Evolutionary conservation across 306 rosid species (phyloP), one percentile per base, ranked within the genome.

Genomic region (Quercus bicolor): DNA sequence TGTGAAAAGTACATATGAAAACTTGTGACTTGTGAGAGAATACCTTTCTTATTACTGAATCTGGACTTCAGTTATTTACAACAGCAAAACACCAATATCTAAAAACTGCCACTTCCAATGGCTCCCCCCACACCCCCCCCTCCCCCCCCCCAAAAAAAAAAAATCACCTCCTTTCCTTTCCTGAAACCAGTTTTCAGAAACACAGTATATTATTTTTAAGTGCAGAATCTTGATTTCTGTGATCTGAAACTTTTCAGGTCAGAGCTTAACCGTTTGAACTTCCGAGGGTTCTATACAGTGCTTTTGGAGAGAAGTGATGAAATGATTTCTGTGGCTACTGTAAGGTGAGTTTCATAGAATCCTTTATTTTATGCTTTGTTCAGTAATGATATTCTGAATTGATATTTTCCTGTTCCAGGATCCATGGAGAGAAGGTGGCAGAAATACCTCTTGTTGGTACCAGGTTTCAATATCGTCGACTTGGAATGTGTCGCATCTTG

Each of bases 361-460:
- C 70, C 78, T 75, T 70, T 70, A 23, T 37, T 21, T 59, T 74
- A 43, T 37, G 53, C 16, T 19, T 48, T 76, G 8, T 45, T 6
- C 5, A 62, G 20, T 62, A 76, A 56, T 78, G 70, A 31, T 54
- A 55, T 52, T 79, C 65, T 31, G 21, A 75, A 78, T 66, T 65
- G 19, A 54, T 76, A 2, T 72, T 78, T 56, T 70, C 51, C 77
- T 72, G 43, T 43, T 86, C 37, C 79, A 94, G 98, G 92, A 78
- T 95, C 64, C 64, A 84, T 37, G 98, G 98, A 74, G 88, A 74
- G 68, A 90, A 85, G 78, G 96, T 92, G 75, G 98, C 98, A 20
- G 98, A 95, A 86, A 59, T 95, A 51, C 98, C 97, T 64, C 94
- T 95, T 71, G 85, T 92, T 62, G 98, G 90, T 33, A 92, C 98